Evolutionary conservation across 192 early-diverging fungal species (phyloP), one percentile per base, ranked within the genome.

Genomic region (Coemansia sp.): DNA sequence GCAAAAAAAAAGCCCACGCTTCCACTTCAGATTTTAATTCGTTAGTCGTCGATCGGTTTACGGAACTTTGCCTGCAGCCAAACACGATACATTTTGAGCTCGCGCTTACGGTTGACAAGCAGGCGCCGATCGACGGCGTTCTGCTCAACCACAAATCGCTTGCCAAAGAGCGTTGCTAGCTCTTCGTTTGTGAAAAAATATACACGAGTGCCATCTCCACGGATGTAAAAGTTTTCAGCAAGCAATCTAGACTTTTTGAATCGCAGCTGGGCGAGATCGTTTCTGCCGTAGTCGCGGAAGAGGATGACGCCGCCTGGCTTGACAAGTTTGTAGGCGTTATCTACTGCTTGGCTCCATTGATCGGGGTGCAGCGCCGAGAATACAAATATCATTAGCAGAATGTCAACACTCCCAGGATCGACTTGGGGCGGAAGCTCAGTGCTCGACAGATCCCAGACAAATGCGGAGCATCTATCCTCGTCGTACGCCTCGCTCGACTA

Each of bases 1-100:
- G 1, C 24, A 26, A 21, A 6, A 21, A 26, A 52, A 35, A 63
- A 10, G 10, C 51, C 23, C 51, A 5, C 24, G 5, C 24, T 53
- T n/a, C 36, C 6, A 1, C 18, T 7, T 18, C 16, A 20, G 16
- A n/a, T 21, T 48, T 49, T 48, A 43, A 66, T 73, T 56, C 68
- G 70, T 67, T 60, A 11, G 49, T 51, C 2, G 51, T 23, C 73
- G 33, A 88, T 62, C 51, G 88, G 87, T 67, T 95, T 98, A 58
- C 90, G 81, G 78, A 97, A 97, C 85, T 98, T 98, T 35, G 91
- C 95, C 78, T 99, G 98, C 26, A 99, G 75, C 97, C 97, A 99
- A 9, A 92, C 87, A 5, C 97, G 85, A 80, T 97, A 96, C 98
- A 99, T 99, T 72, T 97, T 98, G 35, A 98, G 80, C 83, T 97